phyloP scores from a whole-genome alignment of 2,329 filamentous ascomycete genomes.

The Phialophora tarda region DNA sequence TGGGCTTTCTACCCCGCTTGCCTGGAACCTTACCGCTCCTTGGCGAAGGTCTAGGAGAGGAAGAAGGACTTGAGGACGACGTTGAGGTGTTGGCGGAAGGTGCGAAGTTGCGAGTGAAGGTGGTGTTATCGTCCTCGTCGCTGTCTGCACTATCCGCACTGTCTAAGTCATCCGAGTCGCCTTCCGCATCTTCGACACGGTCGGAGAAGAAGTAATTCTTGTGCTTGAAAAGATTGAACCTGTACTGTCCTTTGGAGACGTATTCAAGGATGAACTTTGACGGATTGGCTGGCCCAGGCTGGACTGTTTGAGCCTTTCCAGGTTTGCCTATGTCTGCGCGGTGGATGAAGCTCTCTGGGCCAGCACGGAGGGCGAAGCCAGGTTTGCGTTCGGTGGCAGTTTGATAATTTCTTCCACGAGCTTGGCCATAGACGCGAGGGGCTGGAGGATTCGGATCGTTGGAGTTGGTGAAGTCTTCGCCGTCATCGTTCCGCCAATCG shows the following conservation, averaged over 20 bases:
- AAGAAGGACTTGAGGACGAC: no score
- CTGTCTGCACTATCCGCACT: not conserved
- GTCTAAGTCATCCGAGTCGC: not conserved
- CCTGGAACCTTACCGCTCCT: not conserved
- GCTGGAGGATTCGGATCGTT: not conserved
- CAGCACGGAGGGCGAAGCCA: slow-evolving; percentile 3
- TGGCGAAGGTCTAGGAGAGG: not conserved
- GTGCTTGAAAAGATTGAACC: slow-evolving; percentile 7
- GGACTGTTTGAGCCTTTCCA: not conserved
- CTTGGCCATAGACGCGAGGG: not conserved
- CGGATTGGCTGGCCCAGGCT: not conserved
- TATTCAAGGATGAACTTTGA: slow-evolving; percentile 13
- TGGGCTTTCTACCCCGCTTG: not conserved
- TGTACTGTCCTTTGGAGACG: slow-evolving; percentile 17
- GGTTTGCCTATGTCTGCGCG: not conserved
- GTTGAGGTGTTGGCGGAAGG: no score
- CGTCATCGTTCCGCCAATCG: not conserved
- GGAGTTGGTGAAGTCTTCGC: not conserved
- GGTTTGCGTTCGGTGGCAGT: not conserved
- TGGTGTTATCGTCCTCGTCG: not conserved
- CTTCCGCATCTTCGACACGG: not conserved
- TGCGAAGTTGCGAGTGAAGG: not conserved
- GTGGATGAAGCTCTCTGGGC: not conserved
- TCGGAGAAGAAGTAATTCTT: slow-evolving; percentile 8
- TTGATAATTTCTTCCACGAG: not conserved